These are phyloP conservation scores for Fraxinus baroniana DNA, from an alignment of 305 asterid genomes.

Conservation along the genomic window DNA sequence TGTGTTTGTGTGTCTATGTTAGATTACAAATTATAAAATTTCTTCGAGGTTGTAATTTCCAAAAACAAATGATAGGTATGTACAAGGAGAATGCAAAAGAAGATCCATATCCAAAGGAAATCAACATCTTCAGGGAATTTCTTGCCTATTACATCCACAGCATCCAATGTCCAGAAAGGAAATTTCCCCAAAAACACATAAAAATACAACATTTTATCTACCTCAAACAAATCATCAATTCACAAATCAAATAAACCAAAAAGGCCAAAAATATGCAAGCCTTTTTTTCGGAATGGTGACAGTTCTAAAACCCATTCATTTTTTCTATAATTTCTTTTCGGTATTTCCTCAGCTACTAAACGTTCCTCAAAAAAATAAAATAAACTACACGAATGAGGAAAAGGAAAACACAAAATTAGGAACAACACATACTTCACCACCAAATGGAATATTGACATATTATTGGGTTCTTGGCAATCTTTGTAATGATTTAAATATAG, in stretches of 20 bases:
- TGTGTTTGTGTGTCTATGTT: too few species aligned
- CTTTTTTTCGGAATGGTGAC: not conserved
- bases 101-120: too few species aligned
- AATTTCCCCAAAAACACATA: conserved; percentile 1
- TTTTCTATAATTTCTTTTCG: not conserved
- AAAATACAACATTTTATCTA: conserved; percentile 13
- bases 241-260: conserved; percentile 6
- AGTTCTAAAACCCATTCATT: not conserved
- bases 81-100: too few species aligned
- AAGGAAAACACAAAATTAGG: too few species aligned
- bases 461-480: not conserved
- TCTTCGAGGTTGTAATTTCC: too few species aligned
- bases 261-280: not conserved
- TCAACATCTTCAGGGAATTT: too few species aligned
- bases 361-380: conserved; percentile 1
- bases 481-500: not conserved
- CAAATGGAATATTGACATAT: too few species aligned
- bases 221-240: conserved; percentile 20
- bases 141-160: too few species aligned
- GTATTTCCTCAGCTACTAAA: conserved; percentile 13
- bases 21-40: too few species aligned
- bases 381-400: too few species aligned
- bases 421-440: too few species aligned
- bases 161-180: conserved; percentile 32
- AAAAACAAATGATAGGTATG: too few species aligned